phyloP scores from a whole-genome alignment of 305 asterid species.

The Fraxinus dipetala region DNA sequence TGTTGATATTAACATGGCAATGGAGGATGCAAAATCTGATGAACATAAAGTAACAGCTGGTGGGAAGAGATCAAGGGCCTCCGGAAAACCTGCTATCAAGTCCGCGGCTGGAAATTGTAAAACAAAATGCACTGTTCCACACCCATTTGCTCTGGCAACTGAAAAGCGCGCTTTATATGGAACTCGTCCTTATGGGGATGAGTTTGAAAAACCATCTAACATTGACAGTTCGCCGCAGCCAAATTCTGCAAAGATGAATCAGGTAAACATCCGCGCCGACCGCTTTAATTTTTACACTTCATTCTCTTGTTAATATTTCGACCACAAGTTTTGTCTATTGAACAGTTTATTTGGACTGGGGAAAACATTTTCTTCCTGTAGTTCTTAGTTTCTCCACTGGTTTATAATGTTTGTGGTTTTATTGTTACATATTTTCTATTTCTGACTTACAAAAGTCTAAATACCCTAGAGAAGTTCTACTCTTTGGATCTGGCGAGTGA shows the following conservation, averaged over 20 bases:
- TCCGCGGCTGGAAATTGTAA: slow-evolving; percentile 44
- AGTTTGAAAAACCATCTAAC: slow-evolving; percentile 36
- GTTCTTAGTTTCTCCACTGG: background rate
- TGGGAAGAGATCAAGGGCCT: slow-evolving; percentile 25
- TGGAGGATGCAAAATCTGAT: slow-evolving; percentile 30
- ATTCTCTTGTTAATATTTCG: slow-evolving; percentile 5
- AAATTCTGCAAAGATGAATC: slow-evolving; percentile 39
- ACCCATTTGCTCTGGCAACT: slow-evolving; percentile 79
- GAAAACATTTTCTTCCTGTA: background rate
- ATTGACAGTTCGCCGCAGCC: slow-evolving; percentile 19
- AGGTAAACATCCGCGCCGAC: slow-evolving; percentile 32
- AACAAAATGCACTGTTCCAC: slow-evolving; percentile 64
- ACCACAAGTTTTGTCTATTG: background rate
- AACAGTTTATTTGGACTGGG: background rate
- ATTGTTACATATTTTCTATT: background rate
- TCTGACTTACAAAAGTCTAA: slow-evolving; percentile 2
- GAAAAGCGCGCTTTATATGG: slow-evolving; percentile 64
- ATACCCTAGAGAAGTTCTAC: background rate
- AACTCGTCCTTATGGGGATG: slow-evolving; percentile 41
- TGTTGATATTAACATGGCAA: slow-evolving; percentile 19
- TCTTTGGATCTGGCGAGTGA: background rate
- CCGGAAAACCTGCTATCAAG: slow-evolving; percentile 33
- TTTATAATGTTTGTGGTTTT: background rate
- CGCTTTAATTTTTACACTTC: slow-evolving; percentile 5
- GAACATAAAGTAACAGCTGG: slow-evolving; percentile 27